Base-by-base conservation (phyloP, 164 flowering plant species). In the Berberis vulgaris region DNA sequence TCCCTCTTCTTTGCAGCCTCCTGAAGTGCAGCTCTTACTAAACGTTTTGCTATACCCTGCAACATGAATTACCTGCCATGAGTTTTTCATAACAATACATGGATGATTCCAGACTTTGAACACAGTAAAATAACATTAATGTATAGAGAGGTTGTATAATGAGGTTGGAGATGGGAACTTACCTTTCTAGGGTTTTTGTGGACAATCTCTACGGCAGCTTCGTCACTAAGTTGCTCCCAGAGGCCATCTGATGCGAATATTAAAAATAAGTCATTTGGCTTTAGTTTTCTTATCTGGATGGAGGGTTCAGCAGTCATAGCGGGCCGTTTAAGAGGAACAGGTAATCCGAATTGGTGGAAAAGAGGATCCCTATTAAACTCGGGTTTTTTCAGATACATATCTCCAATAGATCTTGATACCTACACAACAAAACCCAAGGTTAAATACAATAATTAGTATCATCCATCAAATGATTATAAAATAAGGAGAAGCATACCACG, bases 371-470 rank as follows among this genome's bases (percentile, higher is more conserved):
- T 72, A 43, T 75, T 64, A 61, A 83, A 83, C 70, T 85, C 93
- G 1, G 94, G 88, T 69, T 80, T 85, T 82, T 87, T 87, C 66
- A 87, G 67, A 66, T 85, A 87, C 10, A 81, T 65, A 62, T 87
- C 90, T 53, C 94, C 94, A 47, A 87, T 87, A 26, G 94, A 87
- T 73, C 94, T 82, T 57, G 94, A 85, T 41, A 88, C 96, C 96
- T 88, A 56, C 1, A 71, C 59, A 61, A 43, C 4, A n/a, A 13
- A 59, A 62, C 52, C 50, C 10, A 3, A 57, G 1, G 0, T 60
- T 54, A 49, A 41, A 58, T 1, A 60, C 26, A 4, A 49, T 2
- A 8, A 43, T 3, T 12, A 1, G 26, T 7, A 53, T 38, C 55
- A 5, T 63, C 57, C 45, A n/a, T 43, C 10, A n/a, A 6, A 3